Evolutionary conservation across 2,329 filamentous ascomycete genomes (phyloP).

Genomic region (Colletotrichum karsti): DNA sequence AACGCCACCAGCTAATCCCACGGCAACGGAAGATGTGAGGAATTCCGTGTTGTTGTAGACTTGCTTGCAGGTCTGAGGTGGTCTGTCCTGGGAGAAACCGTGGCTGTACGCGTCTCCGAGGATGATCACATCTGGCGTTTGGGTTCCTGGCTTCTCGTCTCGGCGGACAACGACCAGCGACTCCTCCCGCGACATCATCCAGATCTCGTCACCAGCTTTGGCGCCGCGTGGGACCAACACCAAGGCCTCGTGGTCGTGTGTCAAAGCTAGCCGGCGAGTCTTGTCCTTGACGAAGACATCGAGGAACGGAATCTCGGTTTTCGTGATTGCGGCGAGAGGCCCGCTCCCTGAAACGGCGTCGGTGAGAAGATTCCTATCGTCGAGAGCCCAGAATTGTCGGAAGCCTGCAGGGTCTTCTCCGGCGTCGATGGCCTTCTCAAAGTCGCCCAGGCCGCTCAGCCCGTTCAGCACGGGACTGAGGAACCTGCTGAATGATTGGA

Average conservation of each 20-base stretch:
- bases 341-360: constrained; percentile 40
- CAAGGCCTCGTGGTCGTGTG: constrained; percentile 24
- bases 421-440: constrained; percentile 40
- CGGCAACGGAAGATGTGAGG: constrained; percentile 27
- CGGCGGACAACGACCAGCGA: constrained; percentile 13
- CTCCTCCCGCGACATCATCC: constrained; percentile 17
- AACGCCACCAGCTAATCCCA: constrained; percentile 27
- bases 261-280: constrained; percentile 22
- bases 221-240: constrained; percentile 20
- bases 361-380: constrained; percentile 41
- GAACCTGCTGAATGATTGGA: constrained; percentile 40
- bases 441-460: constrained; percentile 42
- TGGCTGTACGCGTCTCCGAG: constrained; percentile 25
- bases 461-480: constrained; percentile 43
- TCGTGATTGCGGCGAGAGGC: constrained; percentile 32
- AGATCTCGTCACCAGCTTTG: constrained; percentile 25
- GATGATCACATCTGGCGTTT: constrained; percentile 3
- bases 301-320: constrained; percentile 34
- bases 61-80: constrained; percentile 6
- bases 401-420: constrained; percentile 42
- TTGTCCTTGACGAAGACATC: constrained; percentile 23
- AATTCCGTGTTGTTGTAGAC: constrained; percentile 22
- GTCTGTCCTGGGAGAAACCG: constrained; percentile 1
- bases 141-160: not conserved
- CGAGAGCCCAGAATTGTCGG: constrained; percentile 44